phyloP scores from a whole-genome alignment of 2,329 filamentous ascomycete species.

The Aspergillus sp. region DNA sequence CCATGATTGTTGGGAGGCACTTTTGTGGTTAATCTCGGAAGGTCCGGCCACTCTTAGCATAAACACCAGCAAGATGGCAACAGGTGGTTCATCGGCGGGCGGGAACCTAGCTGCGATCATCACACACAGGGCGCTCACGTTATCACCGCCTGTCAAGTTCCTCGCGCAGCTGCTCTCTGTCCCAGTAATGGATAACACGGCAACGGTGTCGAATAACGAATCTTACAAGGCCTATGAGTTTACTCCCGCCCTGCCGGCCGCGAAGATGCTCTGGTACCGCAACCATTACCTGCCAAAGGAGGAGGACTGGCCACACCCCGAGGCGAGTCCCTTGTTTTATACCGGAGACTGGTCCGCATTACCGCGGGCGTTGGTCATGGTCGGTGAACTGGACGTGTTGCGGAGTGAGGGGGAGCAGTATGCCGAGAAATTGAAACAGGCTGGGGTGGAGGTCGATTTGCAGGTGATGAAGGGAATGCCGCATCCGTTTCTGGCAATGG shows the following conservation, averaged over 20 bases:
- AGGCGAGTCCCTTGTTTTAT: conserved; percentile 57
- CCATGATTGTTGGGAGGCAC: conserved; percentile 57
- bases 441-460: conserved; percentile 50
- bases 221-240: conserved; percentile 55
- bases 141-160: conserved; percentile 42
- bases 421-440: conserved; percentile 47
- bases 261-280: conserved; percentile 64
- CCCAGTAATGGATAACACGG: conserved; percentile 60
- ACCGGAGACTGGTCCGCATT: conserved; percentile 50
- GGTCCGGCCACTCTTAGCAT: conserved; percentile 39
- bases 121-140: conserved; percentile 50
- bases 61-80: conserved; percentile 47
- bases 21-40: conserved; percentile 49
- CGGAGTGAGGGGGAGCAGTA: conserved; percentile 55
- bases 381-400: conserved; percentile 59
- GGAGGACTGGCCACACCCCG: conserved; percentile 48
- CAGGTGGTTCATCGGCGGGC: conserved; percentile 53
- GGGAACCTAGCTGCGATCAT: conserved; percentile 55
- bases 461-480: conserved; percentile 56
- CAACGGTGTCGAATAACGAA: conserved; percentile 42
- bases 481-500: conserved; percentile 61
- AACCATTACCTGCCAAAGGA: conserved; percentile 55
- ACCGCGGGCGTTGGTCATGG: conserved; percentile 53
- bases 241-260: conserved; percentile 53
- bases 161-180: conserved; percentile 55